phyloP scores from a whole-genome alignment of 2,329 filamentous ascomycete genomes.

The Monilinia fructigena region DNA sequence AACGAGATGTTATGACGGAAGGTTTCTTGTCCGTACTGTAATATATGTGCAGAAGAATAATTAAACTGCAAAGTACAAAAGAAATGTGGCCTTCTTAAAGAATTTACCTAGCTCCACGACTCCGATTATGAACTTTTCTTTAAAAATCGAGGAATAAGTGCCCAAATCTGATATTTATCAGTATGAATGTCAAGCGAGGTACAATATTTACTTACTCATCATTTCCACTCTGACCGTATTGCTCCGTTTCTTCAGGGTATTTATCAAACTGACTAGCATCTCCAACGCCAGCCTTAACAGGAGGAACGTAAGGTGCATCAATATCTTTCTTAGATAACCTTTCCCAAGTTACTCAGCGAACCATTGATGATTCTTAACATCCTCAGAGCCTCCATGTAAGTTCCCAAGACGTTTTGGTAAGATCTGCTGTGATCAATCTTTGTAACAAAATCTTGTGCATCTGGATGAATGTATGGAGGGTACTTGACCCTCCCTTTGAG shows the following conservation, averaged over 20 bases:
- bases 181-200: constrained; percentile 35
- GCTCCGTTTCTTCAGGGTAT: constrained; percentile 94
- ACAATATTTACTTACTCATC: constrained; percentile 72
- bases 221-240: constrained; percentile 74
- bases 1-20: constrained; percentile 24
- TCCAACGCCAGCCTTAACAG: constrained; percentile 87
- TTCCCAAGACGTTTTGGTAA: constrained; percentile 96
- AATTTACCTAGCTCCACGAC: constrained; percentile 3
- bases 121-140: constrained; percentile 14
- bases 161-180: constrained; percentile 27
- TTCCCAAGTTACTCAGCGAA: constrained; percentile 99
- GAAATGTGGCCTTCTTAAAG: constrained; percentile 9
- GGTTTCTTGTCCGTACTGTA: constrained; percentile 21
- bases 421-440: constrained; percentile 87
- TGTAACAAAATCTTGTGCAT: constrained; percentile 91
- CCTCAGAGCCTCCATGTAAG: constrained; percentile 82
- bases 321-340: constrained; percentile 92
- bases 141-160: constrained; percentile 32
- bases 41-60: constrained; percentile 32
- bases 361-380: constrained; percentile 95
- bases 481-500: constrained; percentile 95
- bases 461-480: constrained; percentile 89
- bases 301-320: constrained; percentile 95
- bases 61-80: constrained; percentile 23
- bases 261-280: constrained; percentile 98